phyloP scores from a whole-genome alignment of 2,329 filamentous ascomycete genomes.

The Sphaerostilbella broomeana region DNA sequence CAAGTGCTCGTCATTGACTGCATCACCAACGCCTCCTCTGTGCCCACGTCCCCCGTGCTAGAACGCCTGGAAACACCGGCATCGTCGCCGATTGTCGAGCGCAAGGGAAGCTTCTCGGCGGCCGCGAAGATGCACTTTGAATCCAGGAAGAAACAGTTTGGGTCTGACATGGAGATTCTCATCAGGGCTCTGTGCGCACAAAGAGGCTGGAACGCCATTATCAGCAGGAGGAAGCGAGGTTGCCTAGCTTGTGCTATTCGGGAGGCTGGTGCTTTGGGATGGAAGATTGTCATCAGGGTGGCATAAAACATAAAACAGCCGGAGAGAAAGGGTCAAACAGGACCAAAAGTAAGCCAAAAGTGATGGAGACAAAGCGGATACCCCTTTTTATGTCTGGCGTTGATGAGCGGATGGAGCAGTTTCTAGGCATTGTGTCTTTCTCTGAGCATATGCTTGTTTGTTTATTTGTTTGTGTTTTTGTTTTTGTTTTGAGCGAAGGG shows the following conservation, averaged over 20 bases:
- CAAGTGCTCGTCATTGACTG: slow-evolving; percentile 57
- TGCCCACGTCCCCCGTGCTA: slow-evolving; percentile 43
- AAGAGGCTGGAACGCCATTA: slow-evolving; percentile 65
- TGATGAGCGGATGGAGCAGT: slow-evolving; percentile 1
- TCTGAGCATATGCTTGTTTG: slow-evolving; percentile 1
- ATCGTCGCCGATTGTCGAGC: slow-evolving; percentile 24
- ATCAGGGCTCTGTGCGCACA: slow-evolving; percentile 68
- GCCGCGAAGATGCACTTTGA: slow-evolving; percentile 50
- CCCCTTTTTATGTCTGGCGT: slow-evolving; percentile 4
- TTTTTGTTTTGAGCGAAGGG: slow-evolving; percentile 4
- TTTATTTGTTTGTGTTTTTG: background rate
- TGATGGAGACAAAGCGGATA: background rate
- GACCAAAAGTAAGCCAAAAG: background rate
- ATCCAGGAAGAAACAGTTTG: slow-evolving; percentile 50
- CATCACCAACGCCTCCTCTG: slow-evolving; percentile 46
- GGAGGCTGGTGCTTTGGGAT: slow-evolving; percentile 64
- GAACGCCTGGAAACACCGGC: slow-evolving; percentile 28
- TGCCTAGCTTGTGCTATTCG: slow-evolving; percentile 69
- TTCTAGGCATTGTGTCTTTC: too few relatives aligned
- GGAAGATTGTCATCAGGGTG: slow-evolving; percentile 59
- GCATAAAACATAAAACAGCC: slow-evolving; percentile 30
- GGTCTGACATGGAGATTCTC: slow-evolving; percentile 62
- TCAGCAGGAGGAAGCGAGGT: slow-evolving; percentile 60
- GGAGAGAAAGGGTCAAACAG: background rate
- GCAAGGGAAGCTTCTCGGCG: slow-evolving; percentile 34